A percentile compares a stretch with the other conserved stretches of the same genome.
Evolutionary conservation across 345 rosid species (phyloP).

Genomic region (Brassica cretica): DNA sequence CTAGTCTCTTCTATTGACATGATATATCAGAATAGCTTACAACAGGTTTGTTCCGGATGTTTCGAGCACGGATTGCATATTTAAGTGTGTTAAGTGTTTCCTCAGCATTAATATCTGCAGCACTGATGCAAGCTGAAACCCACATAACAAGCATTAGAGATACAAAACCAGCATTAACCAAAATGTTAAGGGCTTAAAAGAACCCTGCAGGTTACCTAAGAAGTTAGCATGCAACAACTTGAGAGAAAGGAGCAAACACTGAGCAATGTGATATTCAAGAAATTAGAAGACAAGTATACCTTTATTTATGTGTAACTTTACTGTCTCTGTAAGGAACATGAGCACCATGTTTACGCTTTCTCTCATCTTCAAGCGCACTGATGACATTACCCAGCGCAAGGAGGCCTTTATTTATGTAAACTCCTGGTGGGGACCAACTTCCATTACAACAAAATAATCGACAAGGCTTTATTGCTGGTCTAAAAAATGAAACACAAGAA

Average conservation of each 20-base stretch:
- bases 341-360: too few relatives aligned
- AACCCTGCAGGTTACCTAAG: too few relatives aligned
- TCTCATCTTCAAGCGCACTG: too few relatives aligned
- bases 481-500: background rate
- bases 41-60: slow-evolving; percentile 93
- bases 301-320: slow-evolving; percentile 5
- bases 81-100: slow-evolving; percentile 88
- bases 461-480: too few relatives aligned
- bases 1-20: background rate
- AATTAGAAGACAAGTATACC: slow-evolving; percentile 44
- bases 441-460: too few relatives aligned
- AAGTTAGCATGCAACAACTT: background rate
- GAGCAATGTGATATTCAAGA: background rate
- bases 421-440: slow-evolving; percentile 45
- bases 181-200: background rate
- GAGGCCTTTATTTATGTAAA: too few relatives aligned
- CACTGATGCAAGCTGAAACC: slow-evolving; percentile 87
- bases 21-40: slow-evolving; percentile 53
- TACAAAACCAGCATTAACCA: background rate
- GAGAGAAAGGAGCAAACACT: slow-evolving; percentile 14
- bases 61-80: slow-evolving; percentile 98
- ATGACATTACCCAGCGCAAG: too few relatives aligned
- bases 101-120: slow-evolving; percentile 49
- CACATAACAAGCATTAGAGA: background rate
- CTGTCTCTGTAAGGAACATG: too few relatives aligned